phyloP scores from a whole-genome alignment of 495 filamentous ascomycete genomes.

The Neurospora sp. region DNA sequence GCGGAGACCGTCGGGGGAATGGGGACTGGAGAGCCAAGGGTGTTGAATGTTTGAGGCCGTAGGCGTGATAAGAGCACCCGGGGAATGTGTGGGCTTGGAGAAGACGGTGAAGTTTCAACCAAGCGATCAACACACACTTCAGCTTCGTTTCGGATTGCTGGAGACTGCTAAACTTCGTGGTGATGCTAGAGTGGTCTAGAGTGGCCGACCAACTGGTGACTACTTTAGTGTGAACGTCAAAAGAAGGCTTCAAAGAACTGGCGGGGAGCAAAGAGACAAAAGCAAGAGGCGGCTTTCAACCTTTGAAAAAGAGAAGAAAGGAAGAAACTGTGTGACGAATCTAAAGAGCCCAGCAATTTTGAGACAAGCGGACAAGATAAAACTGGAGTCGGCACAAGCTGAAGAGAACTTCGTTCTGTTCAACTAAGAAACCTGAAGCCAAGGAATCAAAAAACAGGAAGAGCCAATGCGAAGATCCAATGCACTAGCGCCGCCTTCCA shows the following conservation, averaged over 20 bases:
- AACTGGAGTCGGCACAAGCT: not conserved
- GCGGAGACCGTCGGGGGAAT: not conserved
- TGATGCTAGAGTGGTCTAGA: not conserved
- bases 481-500: not conserved
- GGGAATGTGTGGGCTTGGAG: not conserved
- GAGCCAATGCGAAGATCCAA: not conserved
- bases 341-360: not conserved
- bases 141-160: not conserved
- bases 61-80: not conserved
- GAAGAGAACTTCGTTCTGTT: not conserved
- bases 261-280: not conserved
- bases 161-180: not conserved
- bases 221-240: not conserved
- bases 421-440: not conserved
- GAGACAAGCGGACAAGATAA: not conserved
- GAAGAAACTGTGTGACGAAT: not conserved
- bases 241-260: not conserved
- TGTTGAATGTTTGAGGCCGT: not conserved
- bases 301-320: not conserved
- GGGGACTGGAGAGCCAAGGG: not conserved
- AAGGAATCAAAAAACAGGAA: not conserved
- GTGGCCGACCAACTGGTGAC: not conserved
- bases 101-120: not conserved
- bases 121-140: not conserved
- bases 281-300: not conserved